phyloP scores from a whole-genome alignment of 345 rosid genomes.

The Lumnitzera littorea region DNA sequence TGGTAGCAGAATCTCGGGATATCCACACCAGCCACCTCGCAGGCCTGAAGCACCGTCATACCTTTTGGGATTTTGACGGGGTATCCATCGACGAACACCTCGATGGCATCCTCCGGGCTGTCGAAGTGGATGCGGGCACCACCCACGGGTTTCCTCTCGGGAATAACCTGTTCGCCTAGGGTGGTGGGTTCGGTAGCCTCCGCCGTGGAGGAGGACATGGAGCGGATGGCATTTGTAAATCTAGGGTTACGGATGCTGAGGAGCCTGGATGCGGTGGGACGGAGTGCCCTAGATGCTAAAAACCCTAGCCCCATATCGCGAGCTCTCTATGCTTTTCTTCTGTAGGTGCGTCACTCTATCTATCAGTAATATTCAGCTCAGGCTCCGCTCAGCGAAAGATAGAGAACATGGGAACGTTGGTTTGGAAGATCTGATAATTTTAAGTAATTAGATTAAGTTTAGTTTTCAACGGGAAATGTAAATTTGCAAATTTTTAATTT shows the following conservation, averaged over 20 bases:
- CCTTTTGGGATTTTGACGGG: slow-evolving; percentile 98
- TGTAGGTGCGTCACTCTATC: background rate
- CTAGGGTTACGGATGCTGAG: slow-evolving; percentile 26
- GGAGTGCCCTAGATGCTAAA: slow-evolving; percentile 62
- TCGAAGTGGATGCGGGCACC: slow-evolving; percentile 83
- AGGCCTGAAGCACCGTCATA: slow-evolving; percentile 91
- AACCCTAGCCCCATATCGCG: slow-evolving; percentile 61
- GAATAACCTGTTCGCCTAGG: slow-evolving; percentile 34
- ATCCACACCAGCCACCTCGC: slow-evolving; percentile 98
- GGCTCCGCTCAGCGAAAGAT: too few relatives aligned
- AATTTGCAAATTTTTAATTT: too few relatives aligned
- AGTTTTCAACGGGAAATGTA: too few relatives aligned
- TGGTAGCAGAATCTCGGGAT: slow-evolving; percentile 97
- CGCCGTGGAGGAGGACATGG: slow-evolving; percentile 64
- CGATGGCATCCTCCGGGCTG: slow-evolving; percentile 91
- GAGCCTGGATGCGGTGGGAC: slow-evolving; percentile 27
- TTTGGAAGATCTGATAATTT: too few relatives aligned
- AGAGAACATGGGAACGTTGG: too few relatives aligned
- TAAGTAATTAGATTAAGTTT: too few relatives aligned
- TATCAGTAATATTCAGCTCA: background rate
- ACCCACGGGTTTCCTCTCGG: slow-evolving; percentile 60
- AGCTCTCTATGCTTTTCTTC: background rate
- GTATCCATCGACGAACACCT: slow-evolving; percentile 89
- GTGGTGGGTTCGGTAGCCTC: slow-evolving; percentile 67
- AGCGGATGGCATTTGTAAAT: slow-evolving; percentile 26